A percentile compares a stretch with the other conserved stretches of the same genome.
These are phyloP conservation scores for Kwoniella sp. DNA, from an alignment of 768 basidiomycete genomes.

Conservation along the genomic window DNA sequence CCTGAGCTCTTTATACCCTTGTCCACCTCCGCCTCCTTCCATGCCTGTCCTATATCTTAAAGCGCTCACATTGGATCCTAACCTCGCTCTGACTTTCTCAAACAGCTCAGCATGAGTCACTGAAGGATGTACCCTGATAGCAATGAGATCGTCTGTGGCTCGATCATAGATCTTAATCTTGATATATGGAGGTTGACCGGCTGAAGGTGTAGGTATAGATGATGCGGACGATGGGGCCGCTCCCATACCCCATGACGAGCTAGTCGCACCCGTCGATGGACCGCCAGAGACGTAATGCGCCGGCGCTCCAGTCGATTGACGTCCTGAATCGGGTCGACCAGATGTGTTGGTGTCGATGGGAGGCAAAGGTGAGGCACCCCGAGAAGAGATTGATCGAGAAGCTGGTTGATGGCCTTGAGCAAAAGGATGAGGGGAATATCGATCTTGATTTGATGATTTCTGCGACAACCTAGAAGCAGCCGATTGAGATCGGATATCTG, in stretches of 20 bases:
- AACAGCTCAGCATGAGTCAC: constrained; percentile 84
- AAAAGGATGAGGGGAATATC: constrained; percentile 23
- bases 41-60: constrained; percentile 66
- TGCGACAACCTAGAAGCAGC: constrained; percentile 29
- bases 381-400: constrained; percentile 18
- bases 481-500: constrained; percentile 28
- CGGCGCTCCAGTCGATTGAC: constrained; percentile 11
- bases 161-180: constrained; percentile 99
- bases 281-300: constrained; percentile 25
- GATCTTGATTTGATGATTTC: constrained; percentile 15
- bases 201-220: constrained; percentile 1
- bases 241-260: constrained; percentile 21
- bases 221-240: constrained; percentile 2
- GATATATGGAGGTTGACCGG: constrained; percentile 67
- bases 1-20: constrained; percentile 45
- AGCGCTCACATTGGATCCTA: constrained; percentile 70
- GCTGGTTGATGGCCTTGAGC: constrained; percentile 19
- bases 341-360: constrained; percentile 34
- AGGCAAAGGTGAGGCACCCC: constrained; percentile 38
- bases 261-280: constrained; percentile 20
- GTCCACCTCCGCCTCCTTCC: constrained; percentile 24
- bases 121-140: constrained; percentile 91
- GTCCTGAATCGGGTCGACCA: constrained; percentile 8
- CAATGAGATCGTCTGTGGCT: constrained; percentile 89
- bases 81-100: constrained; percentile 84